Evolutionary conservation across 805 yeast genomes (phyloP).

Genomic region (Metschnikowia rubicola): DNA sequence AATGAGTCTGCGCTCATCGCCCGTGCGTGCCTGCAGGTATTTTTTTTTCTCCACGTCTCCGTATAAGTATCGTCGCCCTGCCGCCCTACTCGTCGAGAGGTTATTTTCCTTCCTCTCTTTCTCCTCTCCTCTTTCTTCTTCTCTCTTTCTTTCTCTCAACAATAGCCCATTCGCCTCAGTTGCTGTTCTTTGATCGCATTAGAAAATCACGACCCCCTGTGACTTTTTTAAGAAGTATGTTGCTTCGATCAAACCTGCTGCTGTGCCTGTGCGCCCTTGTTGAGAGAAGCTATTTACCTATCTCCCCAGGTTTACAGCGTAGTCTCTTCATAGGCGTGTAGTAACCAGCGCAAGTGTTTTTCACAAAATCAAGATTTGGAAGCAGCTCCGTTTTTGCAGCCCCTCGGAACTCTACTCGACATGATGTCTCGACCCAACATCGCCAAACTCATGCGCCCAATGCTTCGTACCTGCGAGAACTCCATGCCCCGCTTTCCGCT

Average conservation of each 20-base stretch:
- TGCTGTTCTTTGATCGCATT: conserved; percentile 20
- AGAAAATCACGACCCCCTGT: conserved; percentile 13
- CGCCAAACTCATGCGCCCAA: too few species aligned
- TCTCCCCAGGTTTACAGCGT: neutral
- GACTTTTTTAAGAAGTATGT: conserved; percentile 15
- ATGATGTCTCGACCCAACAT: neutral
- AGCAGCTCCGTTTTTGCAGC: neutral
- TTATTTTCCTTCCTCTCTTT: conserved; percentile 10
- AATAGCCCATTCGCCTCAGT: conserved; percentile 17
- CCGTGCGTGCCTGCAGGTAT: neutral
- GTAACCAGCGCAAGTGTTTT: neutral
- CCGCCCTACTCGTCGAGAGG: conserved; percentile 5
- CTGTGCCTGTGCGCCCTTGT: conserved; percentile 13
- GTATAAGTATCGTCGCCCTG: conserved; percentile 13
- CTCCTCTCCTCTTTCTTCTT: conserved; percentile 28
- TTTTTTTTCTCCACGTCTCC: conserved; percentile 8
- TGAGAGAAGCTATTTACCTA: conserved; percentile 11
- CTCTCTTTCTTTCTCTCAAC: conserved; percentile 35
- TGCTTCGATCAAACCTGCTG: conserved; percentile 3
- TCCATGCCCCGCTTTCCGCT: too few species aligned
- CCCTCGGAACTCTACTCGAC: neutral
- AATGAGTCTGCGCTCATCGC: conserved; percentile 4
- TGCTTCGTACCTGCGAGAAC: too few species aligned
- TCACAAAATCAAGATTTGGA: neutral
- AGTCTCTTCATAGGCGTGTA: neutral